Evolutionary conservation across 352 stramenopile species (phyloP).

Genomic region (Pythium phragmiticola): DNA sequence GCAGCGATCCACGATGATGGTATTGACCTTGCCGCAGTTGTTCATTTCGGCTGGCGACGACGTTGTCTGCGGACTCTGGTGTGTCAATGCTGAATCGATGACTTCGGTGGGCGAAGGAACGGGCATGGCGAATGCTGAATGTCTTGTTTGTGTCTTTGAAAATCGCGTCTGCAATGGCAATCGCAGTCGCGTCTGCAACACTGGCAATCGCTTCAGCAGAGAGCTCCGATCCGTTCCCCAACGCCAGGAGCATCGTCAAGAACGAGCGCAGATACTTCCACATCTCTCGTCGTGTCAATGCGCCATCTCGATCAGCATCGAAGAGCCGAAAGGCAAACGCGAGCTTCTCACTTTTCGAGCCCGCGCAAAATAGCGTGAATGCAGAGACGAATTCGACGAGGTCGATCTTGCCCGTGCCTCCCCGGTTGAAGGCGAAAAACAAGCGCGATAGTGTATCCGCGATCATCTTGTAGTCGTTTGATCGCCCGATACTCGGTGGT

Average conservation of each 20-base stretch:
- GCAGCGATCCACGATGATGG: slow-evolving; percentile 71
- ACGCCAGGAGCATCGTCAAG: slow-evolving; percentile 92
- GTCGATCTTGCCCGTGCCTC: slow-evolving; percentile 82
- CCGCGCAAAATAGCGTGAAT: slow-evolving; percentile 92
- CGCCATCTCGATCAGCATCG: slow-evolving; percentile 87
- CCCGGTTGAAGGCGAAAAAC: slow-evolving; percentile 87
- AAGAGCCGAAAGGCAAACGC: slow-evolving; percentile 90
- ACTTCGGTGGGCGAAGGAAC: slow-evolving; percentile 32
- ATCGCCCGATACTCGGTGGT: slow-evolving; percentile 56
- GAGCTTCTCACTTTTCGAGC: slow-evolving; percentile 96
- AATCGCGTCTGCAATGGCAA: slow-evolving; percentile 79
- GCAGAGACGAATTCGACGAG: slow-evolving; percentile 92
- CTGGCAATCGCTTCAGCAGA: slow-evolving; percentile 81
- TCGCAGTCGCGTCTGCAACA: slow-evolving; percentile 76
- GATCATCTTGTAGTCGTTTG: slow-evolving; percentile 78
- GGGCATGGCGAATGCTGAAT: slow-evolving; percentile 48
- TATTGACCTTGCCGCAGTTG: slow-evolving; percentile 41
- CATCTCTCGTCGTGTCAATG: slow-evolving; percentile 90
- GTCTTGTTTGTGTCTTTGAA: slow-evolving; percentile 85
- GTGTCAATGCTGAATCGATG: slow-evolving; percentile 64
- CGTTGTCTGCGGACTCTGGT: slow-evolving; percentile 41
- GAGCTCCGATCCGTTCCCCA: slow-evolving; percentile 87
- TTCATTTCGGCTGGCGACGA: slow-evolving; percentile 34
- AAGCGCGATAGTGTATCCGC: slow-evolving; percentile 69
- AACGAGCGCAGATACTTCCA: slow-evolving; percentile 94